These are phyloP conservation scores for Arachis hypogaea DNA, from an alignment of 306 rosid species.

Conservation along the genomic window DNA sequence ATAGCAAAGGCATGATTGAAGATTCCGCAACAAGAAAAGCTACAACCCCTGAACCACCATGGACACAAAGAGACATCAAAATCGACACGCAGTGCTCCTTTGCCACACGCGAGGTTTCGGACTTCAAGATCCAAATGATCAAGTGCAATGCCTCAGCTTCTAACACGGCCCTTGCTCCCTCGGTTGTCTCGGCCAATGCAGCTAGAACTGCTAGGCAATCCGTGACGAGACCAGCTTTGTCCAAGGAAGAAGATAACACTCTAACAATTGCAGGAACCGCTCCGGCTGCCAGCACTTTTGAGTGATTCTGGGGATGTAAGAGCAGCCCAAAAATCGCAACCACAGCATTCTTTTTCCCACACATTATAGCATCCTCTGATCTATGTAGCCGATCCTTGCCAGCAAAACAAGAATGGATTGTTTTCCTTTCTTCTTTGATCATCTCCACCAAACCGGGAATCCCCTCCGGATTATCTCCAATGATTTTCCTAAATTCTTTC, in stretches of 20 bases:
- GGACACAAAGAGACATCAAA: constrained; percentile 58
- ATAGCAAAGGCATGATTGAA: constrained; percentile 56
- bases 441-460: constrained; percentile 56
- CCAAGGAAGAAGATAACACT: constrained; percentile 44
- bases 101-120: constrained; percentile 25
- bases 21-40: constrained; percentile 45
- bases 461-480: constrained; percentile 58
- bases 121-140: constrained; percentile 37
- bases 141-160: constrained; percentile 35
- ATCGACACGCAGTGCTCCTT: constrained; percentile 67
- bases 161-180: constrained; percentile 51
- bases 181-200: constrained; percentile 50
- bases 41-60: constrained; percentile 54
- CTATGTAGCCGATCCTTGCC: not conserved
- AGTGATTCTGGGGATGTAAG: constrained; percentile 45
- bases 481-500: constrained; percentile 53
- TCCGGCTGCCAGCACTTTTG: constrained; percentile 55
- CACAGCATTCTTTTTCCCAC: constrained; percentile 62
- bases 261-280: constrained; percentile 46
- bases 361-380: not conserved
- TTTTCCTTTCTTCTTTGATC: constrained; percentile 52
- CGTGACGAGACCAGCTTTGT: constrained; percentile 40
- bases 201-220: constrained; percentile 65
- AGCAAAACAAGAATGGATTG: not conserved
- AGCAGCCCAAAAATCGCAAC: constrained; percentile 68